Evolutionary conservation across 306 rosid species (phyloP).

Genomic region (Vicia faba): DNA sequence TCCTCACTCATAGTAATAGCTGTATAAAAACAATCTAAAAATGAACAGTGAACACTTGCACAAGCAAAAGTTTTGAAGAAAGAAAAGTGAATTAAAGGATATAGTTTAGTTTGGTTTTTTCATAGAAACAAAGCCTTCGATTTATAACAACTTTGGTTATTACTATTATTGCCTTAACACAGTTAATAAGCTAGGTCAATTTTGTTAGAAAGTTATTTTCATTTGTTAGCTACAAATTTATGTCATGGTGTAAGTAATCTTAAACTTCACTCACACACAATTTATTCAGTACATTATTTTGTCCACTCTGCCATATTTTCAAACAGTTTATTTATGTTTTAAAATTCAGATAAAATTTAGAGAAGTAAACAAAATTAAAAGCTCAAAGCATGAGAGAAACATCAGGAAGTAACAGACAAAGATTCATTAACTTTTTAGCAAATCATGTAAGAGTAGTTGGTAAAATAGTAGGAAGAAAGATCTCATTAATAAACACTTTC

Average conservation of each 20-base stretch:
- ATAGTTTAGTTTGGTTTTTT: conserved; percentile 10
- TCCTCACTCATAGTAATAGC: conserved; percentile 51
- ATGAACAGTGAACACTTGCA: conserved; percentile 20
- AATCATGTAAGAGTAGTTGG: background rate
- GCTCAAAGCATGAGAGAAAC: background rate
- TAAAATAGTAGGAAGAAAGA: background rate
- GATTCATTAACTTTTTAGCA: background rate
- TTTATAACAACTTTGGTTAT: conserved; percentile 22
- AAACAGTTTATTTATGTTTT: background rate
- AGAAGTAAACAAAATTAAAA: background rate
- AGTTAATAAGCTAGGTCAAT: conserved; percentile 9
- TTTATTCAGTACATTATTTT: background rate
- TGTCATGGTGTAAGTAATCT: background rate
- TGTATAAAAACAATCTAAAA: conserved; percentile 35
- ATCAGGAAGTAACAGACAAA: background rate
- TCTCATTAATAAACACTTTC: background rate
- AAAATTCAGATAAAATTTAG: no score
- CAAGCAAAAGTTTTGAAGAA: no score
- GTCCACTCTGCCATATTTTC: background rate
- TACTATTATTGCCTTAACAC: background rate
- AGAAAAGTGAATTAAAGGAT: background rate
- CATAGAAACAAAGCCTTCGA: background rate
- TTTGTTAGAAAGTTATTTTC: conserved; percentile 13
- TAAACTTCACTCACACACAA: background rate
- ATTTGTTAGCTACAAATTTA: no score